Conservation (phyloP, 2,329 filamentous ascomycete genomes). For the Xylaria sp. region DNA sequence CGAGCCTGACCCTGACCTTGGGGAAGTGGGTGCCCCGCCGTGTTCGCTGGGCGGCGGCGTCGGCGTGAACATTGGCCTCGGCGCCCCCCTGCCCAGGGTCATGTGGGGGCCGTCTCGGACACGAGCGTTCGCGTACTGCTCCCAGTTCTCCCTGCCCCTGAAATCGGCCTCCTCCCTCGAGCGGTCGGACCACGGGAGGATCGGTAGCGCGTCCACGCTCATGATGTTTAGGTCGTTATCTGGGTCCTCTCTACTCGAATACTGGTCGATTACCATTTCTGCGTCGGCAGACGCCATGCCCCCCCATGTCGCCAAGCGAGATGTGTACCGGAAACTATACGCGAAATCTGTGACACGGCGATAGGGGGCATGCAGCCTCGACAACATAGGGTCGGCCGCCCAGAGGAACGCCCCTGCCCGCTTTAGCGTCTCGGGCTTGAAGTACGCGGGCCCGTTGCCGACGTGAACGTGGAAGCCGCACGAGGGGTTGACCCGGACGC, state of each 20-base stretch:
- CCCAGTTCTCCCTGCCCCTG: conserved; percentile 25
- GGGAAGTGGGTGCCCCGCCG: no score
- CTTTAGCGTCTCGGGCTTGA: conserved; percentile 47
- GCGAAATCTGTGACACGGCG: conserved; percentile 41
- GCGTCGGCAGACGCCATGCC: conserved; percentile 13
- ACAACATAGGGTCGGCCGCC: conserved; percentile 53
- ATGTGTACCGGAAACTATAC: conserved; percentile 37
- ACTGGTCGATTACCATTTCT: not conserved
- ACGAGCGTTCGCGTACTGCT: conserved; percentile 27
- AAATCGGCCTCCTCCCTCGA: conserved; percentile 34
- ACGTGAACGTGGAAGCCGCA: conserved; percentile 55
- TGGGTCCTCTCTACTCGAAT: not conserved
- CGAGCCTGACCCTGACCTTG: not conserved
- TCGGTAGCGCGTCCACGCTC: conserved; percentile 20
- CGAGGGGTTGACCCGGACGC: conserved; percentile 50
- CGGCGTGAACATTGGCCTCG: not conserved
- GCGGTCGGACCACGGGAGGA: conserved; percentile 36
- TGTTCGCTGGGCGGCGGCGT: not conserved
- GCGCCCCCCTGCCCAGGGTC: conserved; percentile 6
- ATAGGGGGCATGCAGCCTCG: conserved; percentile 52
- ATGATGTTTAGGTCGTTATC: not conserved
- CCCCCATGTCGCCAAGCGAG: conserved; percentile 30
- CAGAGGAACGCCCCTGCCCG: conserved; percentile 51
- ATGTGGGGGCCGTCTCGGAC: conserved; percentile 28
- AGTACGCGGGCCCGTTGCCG: conserved; percentile 49